Base-by-base conservation (phyloP, 192 early-diverging fungal species). In the Phlyctochytrium planicorne region DNA sequence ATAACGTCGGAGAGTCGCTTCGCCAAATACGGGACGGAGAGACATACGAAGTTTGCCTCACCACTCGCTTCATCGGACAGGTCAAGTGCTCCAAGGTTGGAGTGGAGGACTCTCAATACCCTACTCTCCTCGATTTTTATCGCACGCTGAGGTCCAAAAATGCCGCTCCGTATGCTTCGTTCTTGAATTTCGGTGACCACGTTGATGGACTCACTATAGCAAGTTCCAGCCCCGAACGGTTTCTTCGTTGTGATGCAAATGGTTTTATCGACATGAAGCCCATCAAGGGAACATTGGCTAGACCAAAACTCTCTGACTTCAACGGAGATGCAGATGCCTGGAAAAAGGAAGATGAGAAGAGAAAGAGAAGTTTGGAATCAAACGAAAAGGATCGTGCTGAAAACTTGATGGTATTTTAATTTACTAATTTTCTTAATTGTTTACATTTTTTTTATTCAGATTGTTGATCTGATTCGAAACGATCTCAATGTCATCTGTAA, bases 41-140 rank as follows among this genome's bases (percentile, higher is more conserved):
- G 69, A 89, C 94, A n/a, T 98, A 98, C 75, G 96, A 98, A 69
- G 74, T 97, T 1, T 96, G 94, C 70, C 66, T 98, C 56, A 98
- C 96, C 0, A 97, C 91, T 1, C 91, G 92, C 52, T 85, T 95
- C 30, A 47, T 4, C 2, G 34, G 35, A 0, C 25, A 10, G 23
- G 25, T 76, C 3, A 59, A 66, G 20, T 23, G 27, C 1, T 25
- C 29, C 14, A 1, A 12, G 30, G 20, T 23, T 3, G 52, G 62
- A 2, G 30, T 59, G 4, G 23, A 20, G n/a, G 34, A 6, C 60
- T 17, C 53, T 3, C 57, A 40, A 4, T 16, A 53, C 6, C 12
- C 40, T n/a, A n/a, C n/a, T n/a, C n/a, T n/a, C n/a, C 40, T 50
- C 40, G 24, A 33, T 60, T 34, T 34, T 32, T 97, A 97, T 73